Conservation (phyloP, 345 rosid species). For the Hypericum androsaemum region DNA sequence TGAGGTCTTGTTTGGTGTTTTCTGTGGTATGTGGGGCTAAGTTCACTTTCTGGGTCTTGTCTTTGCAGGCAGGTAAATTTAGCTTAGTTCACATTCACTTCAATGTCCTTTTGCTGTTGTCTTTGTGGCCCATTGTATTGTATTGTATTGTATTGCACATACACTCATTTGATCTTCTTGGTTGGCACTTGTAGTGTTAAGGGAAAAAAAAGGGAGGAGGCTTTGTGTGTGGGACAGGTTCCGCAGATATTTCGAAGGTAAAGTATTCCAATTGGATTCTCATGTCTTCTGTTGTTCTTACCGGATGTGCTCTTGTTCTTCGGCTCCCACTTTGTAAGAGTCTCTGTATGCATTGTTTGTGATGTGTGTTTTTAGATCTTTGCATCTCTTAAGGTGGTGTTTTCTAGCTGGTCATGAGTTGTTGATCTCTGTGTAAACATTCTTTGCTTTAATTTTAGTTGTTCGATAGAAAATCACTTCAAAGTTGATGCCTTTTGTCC, state of each 20-base stretch:
- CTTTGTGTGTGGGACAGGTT: constrained; percentile 10
- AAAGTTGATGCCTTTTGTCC: constrained; percentile 40
- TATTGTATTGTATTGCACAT: constrained; percentile 2
- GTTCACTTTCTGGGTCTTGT: too few relatives aligned
- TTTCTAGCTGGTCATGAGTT: constrained; percentile 13
- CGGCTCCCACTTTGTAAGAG: too few relatives aligned
- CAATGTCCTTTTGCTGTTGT: neutral
- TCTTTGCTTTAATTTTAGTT: constrained; percentile 14
- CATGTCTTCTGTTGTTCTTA: constrained; percentile 1
- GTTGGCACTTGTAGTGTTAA: constrained; percentile 10
- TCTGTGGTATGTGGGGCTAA: constrained; percentile 29
- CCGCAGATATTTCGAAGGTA: constrained; percentile 16
- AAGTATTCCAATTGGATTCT: constrained; percentile 5
- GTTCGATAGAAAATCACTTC: constrained; percentile 27
- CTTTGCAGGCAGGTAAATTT: too few relatives aligned
- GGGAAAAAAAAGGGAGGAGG: neutral
- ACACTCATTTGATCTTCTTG: constrained; percentile 17
- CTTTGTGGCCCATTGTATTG: neutral
- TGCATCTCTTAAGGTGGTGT: constrained; percentile 9
- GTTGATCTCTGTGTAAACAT: constrained; percentile 13
- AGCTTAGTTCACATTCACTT: constrained; percentile 11
- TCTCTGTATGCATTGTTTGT: constrained; percentile 13
- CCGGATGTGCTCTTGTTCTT: neutral
- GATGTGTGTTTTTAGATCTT: constrained; percentile 14
- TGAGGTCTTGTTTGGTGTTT: constrained; percentile 23